Evolutionary conservation across 2,329 filamentous ascomycete species (phyloP), one percentile per base, ranked within the genome.

Genomic region (Hypoxylon sp.): DNA sequence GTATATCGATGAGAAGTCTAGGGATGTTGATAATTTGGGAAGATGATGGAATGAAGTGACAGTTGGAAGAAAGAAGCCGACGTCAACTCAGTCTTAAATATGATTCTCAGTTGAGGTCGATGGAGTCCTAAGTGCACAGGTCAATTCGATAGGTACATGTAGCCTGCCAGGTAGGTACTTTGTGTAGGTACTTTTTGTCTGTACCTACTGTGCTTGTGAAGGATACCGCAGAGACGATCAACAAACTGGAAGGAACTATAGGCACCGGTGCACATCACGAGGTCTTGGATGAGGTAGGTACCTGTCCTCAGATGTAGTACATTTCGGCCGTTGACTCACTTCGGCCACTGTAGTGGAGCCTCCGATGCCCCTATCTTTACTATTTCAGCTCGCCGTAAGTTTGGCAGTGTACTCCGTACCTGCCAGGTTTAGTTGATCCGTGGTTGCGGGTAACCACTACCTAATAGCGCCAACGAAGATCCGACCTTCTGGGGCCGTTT

Each of bases 311-410:
- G 28, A 1, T n/a, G 41, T 11, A 46, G 25, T 25, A 45, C 41
- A 62, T 50, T 55, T 51, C 51, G 60, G 60, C 23, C 9, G 7
- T 51, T 63, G 60, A 63, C 52, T 63, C 45, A 63, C 30, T 25
- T 21, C 60, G 60, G 52, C 38, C 51, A 56, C 21, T 17, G n/a
- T 32, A 34, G 60, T 62, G 45, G 51, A 28, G 45, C 19, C 19
- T 45, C 9, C 13, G 13, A 28, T 19, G 45, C 21, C 43, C 60
- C 45, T 43, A 48, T 61, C 11, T 30, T 55, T 62, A 43, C 52
- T 52, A 30, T 36, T 49, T 41, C 5, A 48, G 59, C 59, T 55
- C 59, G 59, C 59, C 59, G 59, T 49, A n/a, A 28, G 36, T 5
- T 30, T 9, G 55, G 55, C 55, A 7, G 43, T 58, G 55, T 58